Evolutionary conservation across 75 land plant species (phyloP), one percentile per base, ranked within the genome.

Genomic region (Chamaecyparis obtusa): DNA sequence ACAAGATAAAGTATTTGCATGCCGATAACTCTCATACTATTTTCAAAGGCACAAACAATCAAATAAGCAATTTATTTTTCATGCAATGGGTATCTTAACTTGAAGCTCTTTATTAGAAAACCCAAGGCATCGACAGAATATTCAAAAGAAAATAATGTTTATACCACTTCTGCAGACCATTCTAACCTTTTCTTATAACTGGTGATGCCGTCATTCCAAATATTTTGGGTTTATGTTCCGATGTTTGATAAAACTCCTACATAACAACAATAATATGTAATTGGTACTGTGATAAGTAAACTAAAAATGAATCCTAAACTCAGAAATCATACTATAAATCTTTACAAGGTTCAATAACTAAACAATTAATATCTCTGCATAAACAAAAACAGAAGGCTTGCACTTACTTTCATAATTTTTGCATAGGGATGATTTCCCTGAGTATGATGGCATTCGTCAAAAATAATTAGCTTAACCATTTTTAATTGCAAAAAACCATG

Each of bases 361-460:
- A 64, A 64, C 69, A 64, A 24, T 24, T 5, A 5, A 64, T 24
- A 64, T 27, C n/a, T 24, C 9, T 64, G 69, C 69, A 64, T 24
- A 64, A 64, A 64, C n/a, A 64, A 64, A 64, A 64, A 27, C 9
- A 64, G 69, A 64, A 64, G 69, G 69, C 4, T 24, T 64, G 30
- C 83, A 86, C 94, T 85, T 85, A 96, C 99, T 93, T 89, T 92
- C 99, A 98, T 98, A 33, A 98, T 95, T 87, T 88, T 91, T 30
- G 97, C 87, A 89, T 95, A 98, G 13, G 97, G 92, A 90, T 98
- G 99, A 83, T 95, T 92, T n/a, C 95, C 95, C 41, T 88, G 87
- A 41, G 99, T 95, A 69, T 88, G 94, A 89, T 98, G 99, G 87
- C 99, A 98, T 36, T 98, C 99, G 86, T 98, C 99, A 78, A 98